Evolutionary conservation across 2,329 filamentous ascomycete genomes (phyloP), one percentile per base, ranked within the genome.

Genomic region (Fusarium citri): DNA sequence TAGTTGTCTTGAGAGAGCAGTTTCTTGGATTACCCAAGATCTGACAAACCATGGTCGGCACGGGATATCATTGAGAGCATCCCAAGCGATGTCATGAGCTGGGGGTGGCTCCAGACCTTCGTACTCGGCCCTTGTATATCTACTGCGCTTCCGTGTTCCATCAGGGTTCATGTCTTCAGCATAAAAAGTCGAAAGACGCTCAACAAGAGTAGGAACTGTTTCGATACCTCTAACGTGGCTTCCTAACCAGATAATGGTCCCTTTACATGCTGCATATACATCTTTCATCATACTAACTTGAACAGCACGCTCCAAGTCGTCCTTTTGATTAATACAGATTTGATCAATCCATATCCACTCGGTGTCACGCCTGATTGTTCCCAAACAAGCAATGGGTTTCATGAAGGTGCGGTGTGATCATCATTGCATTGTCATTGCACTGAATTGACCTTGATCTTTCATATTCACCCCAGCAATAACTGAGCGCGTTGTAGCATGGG

Each of bases 351-450:
- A 37, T 1, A 37, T 18, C 31, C 31, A 18, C 9, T 37, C 31
- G 5, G 31, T 37, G 5, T 37, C 31, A 18, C 31, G 31, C 5
- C 18, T 10, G 31, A 37, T 18, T 3, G 31, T 37, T 3, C 31
- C 5, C 2, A 37, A 11, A 37, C 31, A 37, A 0, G 2, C 9
- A 5, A 37, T 37, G 0, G 0, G 31, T 16, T 37, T 37, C 16
- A 6, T 37, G 0, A 0, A 37, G 31, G 3, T 37, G 31, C 0
- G 31, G 31, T 11, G 31, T 37, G 2, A 37, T 6, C 9, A 6
- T 37, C 31, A 37, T 18, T 4, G 9, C 6, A 18, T 6, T 11
- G 9, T 16, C 31, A 6, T 37, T 37, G 11, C 31, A 18, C 16
- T 37, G 31, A 1, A 37, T 37, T 6, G 9, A 2, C 16, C 8